Conservation (phyloP, 805 yeast species). For the Zygosaccharomyces kombuchaensis region DNA sequence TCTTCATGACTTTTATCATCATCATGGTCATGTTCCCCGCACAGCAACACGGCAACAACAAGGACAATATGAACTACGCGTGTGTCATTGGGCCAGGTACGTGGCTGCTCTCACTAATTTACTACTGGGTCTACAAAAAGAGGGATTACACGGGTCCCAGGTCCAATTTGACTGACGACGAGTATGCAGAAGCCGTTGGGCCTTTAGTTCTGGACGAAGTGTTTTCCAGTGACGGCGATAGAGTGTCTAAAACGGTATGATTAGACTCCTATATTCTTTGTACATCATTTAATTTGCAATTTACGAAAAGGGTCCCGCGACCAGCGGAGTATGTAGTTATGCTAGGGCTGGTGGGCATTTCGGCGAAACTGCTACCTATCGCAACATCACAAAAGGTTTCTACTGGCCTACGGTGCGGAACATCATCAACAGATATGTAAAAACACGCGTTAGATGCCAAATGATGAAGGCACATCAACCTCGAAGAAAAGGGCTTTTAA, state of each 20-base stretch:
- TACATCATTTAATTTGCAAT: background rate
- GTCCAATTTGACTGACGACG: conserved; percentile 25
- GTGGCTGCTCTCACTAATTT: conserved; percentile 49
- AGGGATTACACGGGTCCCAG: conserved; percentile 55
- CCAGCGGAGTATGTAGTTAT: no score
- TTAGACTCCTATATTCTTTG: background rate
- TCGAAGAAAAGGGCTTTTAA: no score
- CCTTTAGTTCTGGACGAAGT: conserved; percentile 15
- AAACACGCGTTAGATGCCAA: no score
- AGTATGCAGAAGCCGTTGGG: conserved; percentile 24
- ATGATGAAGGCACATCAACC: no score
- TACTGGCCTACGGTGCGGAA: no score
- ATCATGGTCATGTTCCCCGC: conserved; percentile 60
- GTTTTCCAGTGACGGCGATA: conserved; percentile 2
- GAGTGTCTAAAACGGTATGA: conserved; percentile 1
- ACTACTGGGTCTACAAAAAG: conserved; percentile 49
- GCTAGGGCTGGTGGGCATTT: background rate
- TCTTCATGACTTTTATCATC: conserved; percentile 49
- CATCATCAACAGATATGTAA: no score
- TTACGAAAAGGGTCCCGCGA: background rate
- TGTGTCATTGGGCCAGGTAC: conserved; percentile 55
- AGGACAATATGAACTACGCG: conserved; percentile 61
- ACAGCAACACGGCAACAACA: conserved; percentile 30
- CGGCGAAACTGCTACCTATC: conserved; percentile 8
- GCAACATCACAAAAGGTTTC: conserved; percentile 1